Base-by-base conservation (phyloP, 768 basidiomycete species). In the Pulveroboletus frians region DNA sequence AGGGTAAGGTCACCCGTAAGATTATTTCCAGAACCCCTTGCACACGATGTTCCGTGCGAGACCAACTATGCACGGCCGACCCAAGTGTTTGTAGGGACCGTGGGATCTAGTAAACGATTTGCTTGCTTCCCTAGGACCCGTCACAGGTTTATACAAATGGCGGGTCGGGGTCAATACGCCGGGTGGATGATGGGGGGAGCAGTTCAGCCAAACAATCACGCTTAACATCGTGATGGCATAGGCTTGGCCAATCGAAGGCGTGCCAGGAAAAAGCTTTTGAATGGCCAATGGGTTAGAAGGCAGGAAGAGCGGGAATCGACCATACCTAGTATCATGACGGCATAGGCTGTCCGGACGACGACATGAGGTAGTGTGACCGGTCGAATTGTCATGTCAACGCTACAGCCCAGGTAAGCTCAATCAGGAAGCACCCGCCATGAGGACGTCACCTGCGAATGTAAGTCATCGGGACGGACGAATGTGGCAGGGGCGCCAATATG, bases 1-100 rank as follows among this genome's bases (percentile, higher is more conserved):
- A 32, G 42, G n/a, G 38, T 39, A 40, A 40, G 47, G 47, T 45
- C 47, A 29, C 10, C 49, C 41, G 39, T 31, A 35, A 58, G 46
- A 34, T 8, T 44, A 47, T 46, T 54, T 32, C 36, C 43, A 11
- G 43, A 27, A 18, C 9, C 34, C 2, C 13, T 32, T 32, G 32
- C 32, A 6, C 32, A 21, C 26, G 27, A 29, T 5, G 17, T 40
- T 13, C 15, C 18, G 18, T 20, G 31, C 4, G 21, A 14, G 42
- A 17, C 26, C 32, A n/a, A 5, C 17, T 9, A 4, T 46, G n/a
- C 9, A 39, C 5, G 21, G 17, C 11, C 17, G 11, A 18, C 31
- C 31, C 27, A 8, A 9, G 36, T 23, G n/a, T 36, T 30, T 13
- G 29, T 18, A 36, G 36, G 15, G 21, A 23, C 17, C n/a, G 23